Evolutionary conservation across 1,139 yeast genomes (phyloP).

Genomic region (Candida dubliniensis): DNA sequence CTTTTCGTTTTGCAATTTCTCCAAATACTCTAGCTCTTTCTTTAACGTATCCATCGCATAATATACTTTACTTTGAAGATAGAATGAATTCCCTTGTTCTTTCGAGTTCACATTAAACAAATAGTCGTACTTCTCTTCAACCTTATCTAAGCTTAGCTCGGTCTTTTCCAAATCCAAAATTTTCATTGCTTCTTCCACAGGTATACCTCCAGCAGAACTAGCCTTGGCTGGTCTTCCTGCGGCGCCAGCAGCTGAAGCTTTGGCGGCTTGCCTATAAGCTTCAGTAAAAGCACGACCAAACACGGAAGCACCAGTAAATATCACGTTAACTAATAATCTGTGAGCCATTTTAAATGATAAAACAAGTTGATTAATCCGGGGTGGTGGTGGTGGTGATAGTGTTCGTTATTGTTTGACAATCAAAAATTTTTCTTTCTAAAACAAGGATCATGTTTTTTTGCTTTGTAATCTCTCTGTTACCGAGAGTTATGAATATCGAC

Average conservation of each 20-base stretch:
- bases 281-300: constrained; percentile 96
- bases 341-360: constrained; percentile 61
- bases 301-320: constrained; percentile 92
- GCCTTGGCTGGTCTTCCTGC: constrained; percentile 54
- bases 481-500: too few relatives aligned
- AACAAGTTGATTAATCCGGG: neutral
- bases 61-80: constrained; percentile 86
- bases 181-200: constrained; percentile 88
- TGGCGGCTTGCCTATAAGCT: constrained; percentile 95
- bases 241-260: constrained; percentile 64
- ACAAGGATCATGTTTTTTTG: too few relatives aligned
- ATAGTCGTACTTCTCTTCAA: constrained; percentile 77
- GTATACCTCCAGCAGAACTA: constrained; percentile 66
- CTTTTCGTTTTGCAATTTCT: constrained; percentile 32
- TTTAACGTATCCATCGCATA: constrained; percentile 56
- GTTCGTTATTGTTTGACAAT: neutral
- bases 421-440: neutral
- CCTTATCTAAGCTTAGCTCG: constrained; percentile 56
- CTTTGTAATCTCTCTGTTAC: too few relatives aligned
- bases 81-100: constrained; percentile 92
- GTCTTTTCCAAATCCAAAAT: constrained; percentile 74
- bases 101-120: constrained; percentile 85
- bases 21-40: constrained; percentile 47
- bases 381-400: neutral
- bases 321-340: constrained; percentile 82